These are phyloP conservation scores for Rhododendron kiyosumense DNA, from an alignment of 148 eudicot genomes.

Conservation along the genomic window DNA sequence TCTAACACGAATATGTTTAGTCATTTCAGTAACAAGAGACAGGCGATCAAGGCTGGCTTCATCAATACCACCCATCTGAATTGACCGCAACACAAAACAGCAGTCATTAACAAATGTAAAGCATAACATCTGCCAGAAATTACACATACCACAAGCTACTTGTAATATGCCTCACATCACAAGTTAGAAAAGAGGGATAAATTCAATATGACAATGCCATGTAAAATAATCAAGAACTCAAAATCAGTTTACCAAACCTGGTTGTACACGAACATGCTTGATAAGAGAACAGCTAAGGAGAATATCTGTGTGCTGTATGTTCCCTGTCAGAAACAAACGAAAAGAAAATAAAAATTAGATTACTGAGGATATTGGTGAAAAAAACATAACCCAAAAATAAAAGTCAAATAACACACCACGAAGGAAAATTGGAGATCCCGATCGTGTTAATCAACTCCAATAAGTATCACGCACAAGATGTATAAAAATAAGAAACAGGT, in stretches of 20 bases:
- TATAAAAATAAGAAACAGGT: background rate
- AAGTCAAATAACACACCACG: background rate
- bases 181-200: background rate
- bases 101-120: background rate
- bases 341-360: background rate
- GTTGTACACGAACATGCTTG: conserved; percentile 97
- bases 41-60: conserved; percentile 96
- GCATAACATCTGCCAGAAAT: background rate
- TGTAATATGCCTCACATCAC: background rate
- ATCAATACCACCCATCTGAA: conserved; percentile 97
- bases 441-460: background rate
- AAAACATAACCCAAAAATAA: background rate
- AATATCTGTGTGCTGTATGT: conserved; percentile 96
- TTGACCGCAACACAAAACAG: background rate
- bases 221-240: background rate
- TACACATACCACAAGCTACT: background rate
- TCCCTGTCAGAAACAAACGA: conserved; percentile 50
- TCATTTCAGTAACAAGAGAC: conserved; percentile 97
- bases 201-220: background rate
- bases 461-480: background rate
- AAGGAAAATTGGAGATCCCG: background rate
- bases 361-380: background rate
- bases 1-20: conserved; percentile 89
- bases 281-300: conserved; percentile 90
- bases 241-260: conserved; percentile 47